Evolutionary conservation across 331 rosid genomes (phyloP).

Genomic region (Pyrus hybrid): DNA sequence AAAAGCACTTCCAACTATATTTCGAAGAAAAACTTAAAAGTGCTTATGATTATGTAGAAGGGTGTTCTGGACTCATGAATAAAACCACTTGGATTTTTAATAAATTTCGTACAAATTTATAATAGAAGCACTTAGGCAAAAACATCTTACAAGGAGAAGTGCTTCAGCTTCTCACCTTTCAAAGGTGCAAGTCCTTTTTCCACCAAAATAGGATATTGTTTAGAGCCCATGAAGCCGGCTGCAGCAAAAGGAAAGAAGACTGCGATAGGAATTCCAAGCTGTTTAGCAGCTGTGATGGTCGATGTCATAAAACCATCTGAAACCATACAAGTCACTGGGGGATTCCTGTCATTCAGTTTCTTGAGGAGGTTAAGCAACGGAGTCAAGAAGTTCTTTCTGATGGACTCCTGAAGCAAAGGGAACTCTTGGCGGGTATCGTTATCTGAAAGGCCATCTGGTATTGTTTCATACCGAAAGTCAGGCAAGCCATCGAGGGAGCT

Average conservation of each 20-base stretch:
- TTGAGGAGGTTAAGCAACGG: background rate
- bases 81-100: too few relatives aligned
- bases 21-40: too few relatives aligned
- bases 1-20: too few relatives aligned
- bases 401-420: background rate
- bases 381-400: background rate
- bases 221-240: background rate
- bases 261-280: background rate
- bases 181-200: conserved; percentile 4
- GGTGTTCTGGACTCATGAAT: too few relatives aligned
- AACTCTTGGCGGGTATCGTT: background rate
- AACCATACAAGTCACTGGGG: background rate
- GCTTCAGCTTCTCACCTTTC: background rate
- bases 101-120: too few relatives aligned
- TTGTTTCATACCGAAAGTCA: background rate
- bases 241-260: background rate
- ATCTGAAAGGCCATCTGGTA: conserved; percentile 4
- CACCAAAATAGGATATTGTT: background rate
- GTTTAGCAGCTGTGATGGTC: background rate
- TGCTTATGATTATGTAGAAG: too few relatives aligned
- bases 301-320: background rate
- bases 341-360: background rate
- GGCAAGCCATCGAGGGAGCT: conserved; percentile 2
- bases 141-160: background rate
- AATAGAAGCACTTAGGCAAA: too few relatives aligned